Evolutionary conservation across 495 filamentous ascomycete genomes (phyloP), one percentile per base, ranked within the genome.

Genomic region (Margaritispora aquatica): DNA sequence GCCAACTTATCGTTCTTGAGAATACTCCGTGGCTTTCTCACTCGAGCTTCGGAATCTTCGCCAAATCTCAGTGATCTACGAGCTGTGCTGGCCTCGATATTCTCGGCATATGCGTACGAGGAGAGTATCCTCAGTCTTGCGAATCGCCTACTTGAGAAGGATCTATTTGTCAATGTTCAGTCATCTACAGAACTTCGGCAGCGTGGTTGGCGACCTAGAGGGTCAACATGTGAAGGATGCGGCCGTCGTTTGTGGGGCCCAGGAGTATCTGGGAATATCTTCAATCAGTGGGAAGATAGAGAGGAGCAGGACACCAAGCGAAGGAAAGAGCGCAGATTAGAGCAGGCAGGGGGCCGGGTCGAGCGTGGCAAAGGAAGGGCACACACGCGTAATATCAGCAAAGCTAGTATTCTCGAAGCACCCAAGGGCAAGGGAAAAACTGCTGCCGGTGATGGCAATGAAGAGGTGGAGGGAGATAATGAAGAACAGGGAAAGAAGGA

Each of bases 81-180:
- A 23, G 79, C 83, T 44, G 92, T 97, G 1, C 80, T 98, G 2
- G 77, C 84, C 1, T 90, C 89, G 7, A 91, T 98, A 48, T 98
- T 98, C 71, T 86, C 93, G 1, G 92, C 95, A 0, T 97, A 98
- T 66, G 84, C 90, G 0, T 96, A 96, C 69, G 95, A 97, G 69
- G 86, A 89, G 65, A 89, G 88, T 2, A 87, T 98, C 13, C 78
- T 97, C 20, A 77, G 82, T 1, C 83, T 98, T 15, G 89, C 95
- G 11, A 93, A 92, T 70, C 81, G 84, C 19, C 82, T 98, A 60
- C 76, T 98, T 0, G 92, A 96, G 58, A 87, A 92, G 61, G 90
- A 96, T 66, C 78, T 96, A 19, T 98, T 96, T 64, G 82, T 88
- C 15, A 87, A 89, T 62, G 92, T 97, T 41, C 80, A 84, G 36